Percentiles rank a stretch among this genome's conserved stretches.
Evolutionary conservation across 768 basidiomycete species (phyloP).

Genomic region (Porpolomopsis calyptriformis): DNA sequence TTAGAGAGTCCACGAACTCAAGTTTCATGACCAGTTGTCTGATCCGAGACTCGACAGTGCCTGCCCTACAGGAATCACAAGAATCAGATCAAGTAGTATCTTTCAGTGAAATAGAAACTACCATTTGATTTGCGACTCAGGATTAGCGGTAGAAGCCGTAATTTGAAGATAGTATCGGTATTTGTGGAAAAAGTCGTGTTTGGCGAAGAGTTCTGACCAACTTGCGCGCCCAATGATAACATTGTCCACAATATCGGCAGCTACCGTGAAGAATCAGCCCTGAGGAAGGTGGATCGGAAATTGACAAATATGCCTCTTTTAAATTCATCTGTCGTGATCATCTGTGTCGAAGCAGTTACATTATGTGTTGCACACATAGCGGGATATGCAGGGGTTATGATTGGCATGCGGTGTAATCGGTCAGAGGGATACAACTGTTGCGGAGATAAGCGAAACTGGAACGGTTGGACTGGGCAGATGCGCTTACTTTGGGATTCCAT

Average conservation of each 20-base stretch:
- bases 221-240: slow-evolving; percentile 73
- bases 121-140: slow-evolving; percentile 92
- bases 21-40: slow-evolving; percentile 97
- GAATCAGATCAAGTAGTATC: not conserved
- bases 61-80: slow-evolving; percentile 37
- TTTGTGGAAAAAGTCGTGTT: slow-evolving; percentile 95
- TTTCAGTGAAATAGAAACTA: slow-evolving; percentile 25
- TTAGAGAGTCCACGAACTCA: slow-evolving; percentile 87
- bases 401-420: slow-evolving; percentile 95
- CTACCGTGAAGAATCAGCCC: slow-evolving; percentile 27
- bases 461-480: not conserved
- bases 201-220: slow-evolving; percentile 92
- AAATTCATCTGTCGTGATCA: slow-evolving; percentile 93
- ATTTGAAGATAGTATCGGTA: slow-evolving; percentile 96
- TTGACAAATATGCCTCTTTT: slow-evolving; percentile 56
- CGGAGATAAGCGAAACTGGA: slow-evolving; percentile 3
- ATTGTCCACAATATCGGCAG: slow-evolving; percentile 86
- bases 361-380: slow-evolving; percentile 99
- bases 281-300: not conserved
- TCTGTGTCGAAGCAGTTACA: slow-evolving; percentile 89
- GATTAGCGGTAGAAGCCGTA: slow-evolving; percentile 76
- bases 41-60: slow-evolving; percentile 96
- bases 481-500: slow-evolving; percentile 86
- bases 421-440: slow-evolving; percentile 82
- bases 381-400: slow-evolving; percentile 98